These are phyloP conservation scores for Alternaria sp. DNA, from an alignment of 2,329 filamentous ascomycete species.

Conservation along the genomic window DNA sequence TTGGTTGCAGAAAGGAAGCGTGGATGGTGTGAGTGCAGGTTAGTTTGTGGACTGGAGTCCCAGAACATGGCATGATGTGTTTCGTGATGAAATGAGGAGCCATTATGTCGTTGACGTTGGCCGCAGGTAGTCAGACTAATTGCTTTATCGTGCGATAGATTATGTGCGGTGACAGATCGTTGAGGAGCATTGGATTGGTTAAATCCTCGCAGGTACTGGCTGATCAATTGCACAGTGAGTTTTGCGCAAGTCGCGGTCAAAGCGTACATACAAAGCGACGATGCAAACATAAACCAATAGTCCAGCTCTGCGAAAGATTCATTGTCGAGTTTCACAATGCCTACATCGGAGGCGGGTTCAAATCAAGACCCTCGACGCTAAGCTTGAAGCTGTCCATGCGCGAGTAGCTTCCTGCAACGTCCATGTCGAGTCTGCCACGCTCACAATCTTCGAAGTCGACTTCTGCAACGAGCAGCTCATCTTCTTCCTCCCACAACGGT, in stretches of 20 bases:
- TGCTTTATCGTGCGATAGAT: background rate
- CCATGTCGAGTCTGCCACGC: constrained; percentile 80
- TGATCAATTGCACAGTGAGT: background rate
- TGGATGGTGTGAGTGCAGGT: constrained; percentile 5
- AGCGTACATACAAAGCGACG: background rate
- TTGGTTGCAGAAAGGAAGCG: background rate
- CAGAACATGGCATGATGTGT: background rate
- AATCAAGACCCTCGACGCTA: constrained; percentile 67
- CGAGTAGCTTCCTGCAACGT: constrained; percentile 86
- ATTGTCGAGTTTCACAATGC: background rate
- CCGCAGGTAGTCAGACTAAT: background rate
- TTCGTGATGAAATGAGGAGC: constrained; percentile 1
- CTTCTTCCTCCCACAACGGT: constrained; percentile 81
- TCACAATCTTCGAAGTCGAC: constrained; percentile 91
- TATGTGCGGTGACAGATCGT: background rate
- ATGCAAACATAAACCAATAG: background rate
- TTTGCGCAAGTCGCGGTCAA: background rate
- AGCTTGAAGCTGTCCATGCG: constrained; percentile 72
- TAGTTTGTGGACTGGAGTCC: constrained; percentile 1
- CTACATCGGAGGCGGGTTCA: constrained; percentile 64
- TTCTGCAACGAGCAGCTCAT: constrained; percentile 73
- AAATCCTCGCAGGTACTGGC: background rate
- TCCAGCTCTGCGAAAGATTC: background rate
- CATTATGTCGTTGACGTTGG: background rate
- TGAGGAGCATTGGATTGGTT: background rate